Base-by-base conservation (phyloP, 2,329 filamentous ascomycete genomes). In the Lachnellula subtilissima region DNA sequence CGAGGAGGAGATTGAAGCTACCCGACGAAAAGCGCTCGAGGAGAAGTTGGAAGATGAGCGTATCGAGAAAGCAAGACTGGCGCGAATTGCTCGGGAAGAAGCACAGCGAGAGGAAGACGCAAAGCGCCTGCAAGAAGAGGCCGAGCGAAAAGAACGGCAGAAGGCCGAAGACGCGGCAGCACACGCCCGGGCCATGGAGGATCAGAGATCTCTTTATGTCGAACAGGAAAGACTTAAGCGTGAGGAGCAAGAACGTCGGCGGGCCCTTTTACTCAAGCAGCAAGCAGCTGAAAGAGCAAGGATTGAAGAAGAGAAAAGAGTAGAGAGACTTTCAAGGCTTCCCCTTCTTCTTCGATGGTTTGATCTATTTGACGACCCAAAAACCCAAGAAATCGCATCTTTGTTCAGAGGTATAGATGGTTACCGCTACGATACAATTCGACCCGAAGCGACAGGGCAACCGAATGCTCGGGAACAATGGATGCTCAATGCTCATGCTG, bases 401-500 rank as follows among this genome's bases (percentile, higher is more conserved):
- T 78, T 78, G 45, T 85, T 87, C 67, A 75, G 75, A 59, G 74
- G 71, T 48, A 79, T 85, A 59, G 77, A 82, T 61, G 84, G 84
- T 15, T 81, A 84, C 48, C 80, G 84, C 22, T 86, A 82, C 65
- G 84, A 87, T 67, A 86, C 82, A 4, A 84, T 87, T 55, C 76
- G 76, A 14, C 76, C 77, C 3, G 75, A 76, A 32, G 73, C 77
- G 14, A 81, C 78, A 5, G 78, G 78, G 7, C 80, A 78, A 11
- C 63, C 76, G 1, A 78, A 78, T 48, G 83, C 82, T n/a, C 77
- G 83, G 50, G 84, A 86, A 62, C 82, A 84, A 62, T 87, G 84
- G 84, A 70, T 87, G 54, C 76, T 87, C 50, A 87, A 86, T 64
- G 82, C 80, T 3, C 81, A 86, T 55, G 83, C 80, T 50, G 84